phyloP scores from a whole-genome alignment of 345 rosid species.

The Cardamine chenopodiifolia region DNA sequence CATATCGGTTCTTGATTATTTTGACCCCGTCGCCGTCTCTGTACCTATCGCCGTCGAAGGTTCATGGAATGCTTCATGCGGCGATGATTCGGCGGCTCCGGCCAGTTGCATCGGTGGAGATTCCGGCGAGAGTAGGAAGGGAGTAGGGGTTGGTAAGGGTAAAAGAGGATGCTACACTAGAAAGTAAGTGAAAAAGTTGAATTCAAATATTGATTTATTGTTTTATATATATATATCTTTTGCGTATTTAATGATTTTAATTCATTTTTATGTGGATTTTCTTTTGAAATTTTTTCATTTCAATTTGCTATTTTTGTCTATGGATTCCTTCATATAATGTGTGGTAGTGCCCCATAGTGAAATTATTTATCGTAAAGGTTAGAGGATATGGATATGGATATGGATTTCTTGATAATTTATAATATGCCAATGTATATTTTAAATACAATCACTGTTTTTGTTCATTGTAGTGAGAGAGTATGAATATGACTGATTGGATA shows the following conservation, averaged over 20 bases:
- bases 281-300: neutral
- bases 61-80: conserved; percentile 45
- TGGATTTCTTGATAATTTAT: conserved; percentile 5
- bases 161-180: conserved; percentile 81
- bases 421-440: neutral
- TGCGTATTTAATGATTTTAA: conserved; percentile 15
- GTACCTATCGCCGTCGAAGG: conserved; percentile 28
- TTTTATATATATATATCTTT: neutral
- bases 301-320: neutral
- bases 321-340: conserved; percentile 16
- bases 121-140: conserved; percentile 61
- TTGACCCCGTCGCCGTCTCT: conserved; percentile 20
- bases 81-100: conserved; percentile 41
- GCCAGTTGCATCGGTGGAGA: conserved; percentile 50
- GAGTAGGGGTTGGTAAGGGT: conserved; percentile 40
- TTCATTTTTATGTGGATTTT: conserved; percentile 11
- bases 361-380: conserved; percentile 25
- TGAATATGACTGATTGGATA: conserved; percentile 30
- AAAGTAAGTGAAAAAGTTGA: conserved; percentile 52
- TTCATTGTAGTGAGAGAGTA: conserved; percentile 15
- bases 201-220: neutral
- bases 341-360: conserved; percentile 24
- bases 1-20: conserved; percentile 46
- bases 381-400: neutral
- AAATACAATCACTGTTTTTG: neutral